Base-by-base conservation (phyloP, 1,284 basidiomycete genomes). In the Phellopilus nigrolimitatus region DNA sequence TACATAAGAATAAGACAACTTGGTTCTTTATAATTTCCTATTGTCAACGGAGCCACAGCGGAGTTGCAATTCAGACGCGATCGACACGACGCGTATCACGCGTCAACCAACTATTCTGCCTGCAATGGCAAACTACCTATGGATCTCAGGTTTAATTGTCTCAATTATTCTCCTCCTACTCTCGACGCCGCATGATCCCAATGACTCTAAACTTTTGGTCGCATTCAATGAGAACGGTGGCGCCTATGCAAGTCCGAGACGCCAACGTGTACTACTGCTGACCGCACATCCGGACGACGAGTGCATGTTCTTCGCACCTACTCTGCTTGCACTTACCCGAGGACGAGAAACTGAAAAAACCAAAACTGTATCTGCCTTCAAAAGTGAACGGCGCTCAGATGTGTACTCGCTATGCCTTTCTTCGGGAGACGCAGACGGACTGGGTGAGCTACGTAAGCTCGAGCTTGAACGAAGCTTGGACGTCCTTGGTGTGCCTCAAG, bases 201-300 rank as follows among this genome's bases (percentile, higher is more conserved):
- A 9, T 9, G 57, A 53, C 5, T 25, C n/a, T 24, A 13, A 17
- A 3, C 24, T 44, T 19, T 9, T 44, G n/a, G 25, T 1, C 4
- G 24, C 10, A 3, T 15, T 22, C 21, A 19, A 17, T 19, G 21
- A 38, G 36, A 5, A 38, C 36, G 13, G 25, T 21, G 15, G 13
- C 4, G 24, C 9, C 4, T 30, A 17, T 15, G 25, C 27, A 12
- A 15, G 10, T 27, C 27, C 42, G 21, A 24, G 31, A 19, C 36
- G 24, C 21, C 27, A 33, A 42, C 67, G 68, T 17, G 55, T 87
- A 37, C 72, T 95, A 22, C 63, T 94, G 2, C 68, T 95, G 39
- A 93, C 89, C 0, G 90, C 91, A 8, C 91, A 95, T 61, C 91
- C 91, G 1, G 93, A 95, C 63, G 93, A 95, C 64, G 93, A 95